phyloP scores from a whole-genome alignment of 257 asterid genomes.

The Thymus mandschuricus region DNA sequence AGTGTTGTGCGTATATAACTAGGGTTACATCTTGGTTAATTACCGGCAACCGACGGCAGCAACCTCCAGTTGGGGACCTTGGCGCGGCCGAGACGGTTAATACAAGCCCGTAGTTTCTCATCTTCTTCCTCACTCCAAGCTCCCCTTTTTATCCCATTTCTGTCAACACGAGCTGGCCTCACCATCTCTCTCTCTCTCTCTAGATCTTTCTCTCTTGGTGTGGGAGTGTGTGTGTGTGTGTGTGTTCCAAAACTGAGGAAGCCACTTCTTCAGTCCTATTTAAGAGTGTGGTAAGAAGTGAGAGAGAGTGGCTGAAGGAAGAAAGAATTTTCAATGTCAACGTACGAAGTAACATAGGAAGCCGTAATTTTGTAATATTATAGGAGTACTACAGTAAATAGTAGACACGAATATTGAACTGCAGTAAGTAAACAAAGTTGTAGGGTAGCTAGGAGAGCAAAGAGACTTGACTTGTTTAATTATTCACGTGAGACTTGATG shows the following conservation, averaged over 20 bases:
- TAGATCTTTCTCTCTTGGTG: not conserved
- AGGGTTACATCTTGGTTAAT: too few relatives aligned
- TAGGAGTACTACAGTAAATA: too few relatives aligned
- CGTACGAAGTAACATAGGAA: conserved; percentile 29
- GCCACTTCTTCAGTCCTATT: conserved; percentile 26
- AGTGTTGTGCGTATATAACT: too few relatives aligned
- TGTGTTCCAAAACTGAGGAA: not conserved
- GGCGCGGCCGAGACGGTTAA: conserved; percentile 37
- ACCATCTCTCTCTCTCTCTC: conserved; percentile 34
- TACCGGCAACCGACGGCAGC: conserved; percentile 47
- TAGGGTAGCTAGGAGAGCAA: too few relatives aligned
- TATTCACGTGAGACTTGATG: too few relatives aligned
- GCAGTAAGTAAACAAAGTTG: too few relatives aligned
- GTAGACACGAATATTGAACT: too few relatives aligned
- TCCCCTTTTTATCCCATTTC: conserved; percentile 47
- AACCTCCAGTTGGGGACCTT: conserved; percentile 43
- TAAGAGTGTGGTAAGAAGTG: conserved; percentile 2
- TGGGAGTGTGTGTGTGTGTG: too few relatives aligned
- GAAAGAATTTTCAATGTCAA: conserved; percentile 18
- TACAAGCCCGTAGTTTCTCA: conserved; percentile 37
- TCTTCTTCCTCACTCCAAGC: conserved; percentile 57
- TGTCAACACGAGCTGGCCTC: conserved; percentile 38
- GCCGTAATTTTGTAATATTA: conserved; percentile 5
- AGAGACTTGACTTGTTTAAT: too few relatives aligned
- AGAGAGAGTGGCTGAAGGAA: not conserved